Conservation (phyloP, 768 basidiomycete genomes). For the Phanerochaete sordida region DNA sequence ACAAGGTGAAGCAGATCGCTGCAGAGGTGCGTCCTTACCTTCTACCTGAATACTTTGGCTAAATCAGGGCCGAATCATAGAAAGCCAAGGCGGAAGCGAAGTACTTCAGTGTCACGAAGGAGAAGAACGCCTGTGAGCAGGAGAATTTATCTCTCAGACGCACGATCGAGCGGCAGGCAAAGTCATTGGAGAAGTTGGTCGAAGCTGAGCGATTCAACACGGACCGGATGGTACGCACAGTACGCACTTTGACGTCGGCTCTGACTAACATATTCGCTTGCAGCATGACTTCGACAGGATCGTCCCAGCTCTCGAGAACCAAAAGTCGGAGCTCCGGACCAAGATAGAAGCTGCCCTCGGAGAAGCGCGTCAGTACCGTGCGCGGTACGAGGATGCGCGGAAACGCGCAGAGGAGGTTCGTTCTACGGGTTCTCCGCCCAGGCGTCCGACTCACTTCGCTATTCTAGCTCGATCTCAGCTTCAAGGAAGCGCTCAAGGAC, state of each 20-base stretch:
- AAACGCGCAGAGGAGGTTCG: conserved; percentile 39
- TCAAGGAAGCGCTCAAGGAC: conserved; percentile 32
- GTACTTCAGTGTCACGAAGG: conserved; percentile 86
- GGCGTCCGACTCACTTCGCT: background rate
- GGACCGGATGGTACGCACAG: conserved; percentile 54
- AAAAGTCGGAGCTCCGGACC: background rate
- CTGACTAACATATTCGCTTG: background rate
- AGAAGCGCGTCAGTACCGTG: background rate
- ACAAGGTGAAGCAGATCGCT: conserved; percentile 56
- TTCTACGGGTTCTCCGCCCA: background rate
- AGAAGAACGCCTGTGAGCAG: conserved; percentile 76
- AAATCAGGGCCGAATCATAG: conserved; percentile 34
- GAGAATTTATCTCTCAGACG: conserved; percentile 67
- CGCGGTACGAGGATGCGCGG: conserved; percentile 12
- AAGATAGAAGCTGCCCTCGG: background rate
- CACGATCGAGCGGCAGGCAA: conserved; percentile 54
- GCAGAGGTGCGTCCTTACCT: conserved; percentile 56
- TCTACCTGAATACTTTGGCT: background rate
- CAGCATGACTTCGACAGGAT: background rate
- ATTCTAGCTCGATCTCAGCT: conserved; percentile 3
- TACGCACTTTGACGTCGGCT: background rate
- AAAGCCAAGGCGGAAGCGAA: conserved; percentile 97
- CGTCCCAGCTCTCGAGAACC: background rate
- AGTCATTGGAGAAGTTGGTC: conserved; percentile 60
- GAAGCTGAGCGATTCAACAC: conserved; percentile 61